A percentile compares a stretch with the other conserved stretches of the same genome.
These are phyloP conservation scores for Neckera pumila DNA, from an alignment of 225 moss, liverwort and hornwort genomes.

Conservation along the genomic window DNA sequence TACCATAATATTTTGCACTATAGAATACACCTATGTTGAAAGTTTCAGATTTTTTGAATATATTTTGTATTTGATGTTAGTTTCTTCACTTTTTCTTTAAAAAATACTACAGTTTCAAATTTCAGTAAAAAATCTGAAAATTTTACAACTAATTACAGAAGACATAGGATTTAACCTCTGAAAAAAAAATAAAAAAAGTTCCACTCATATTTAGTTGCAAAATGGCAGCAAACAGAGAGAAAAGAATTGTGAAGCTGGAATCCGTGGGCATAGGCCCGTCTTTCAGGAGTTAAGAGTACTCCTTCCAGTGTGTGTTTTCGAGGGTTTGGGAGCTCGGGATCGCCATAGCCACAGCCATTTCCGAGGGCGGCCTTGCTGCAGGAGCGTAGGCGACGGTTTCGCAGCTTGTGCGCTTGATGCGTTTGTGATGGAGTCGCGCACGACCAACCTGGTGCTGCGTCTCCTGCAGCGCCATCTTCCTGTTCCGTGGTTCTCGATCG, in stretches of 20 bases:
- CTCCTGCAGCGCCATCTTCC: constrained; percentile 45
- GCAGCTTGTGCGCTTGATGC: constrained; percentile 2
- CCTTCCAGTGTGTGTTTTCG: not conserved
- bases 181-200: not conserved
- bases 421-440: constrained; percentile 34
- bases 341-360: not conserved
- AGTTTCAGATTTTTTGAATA: not conserved
- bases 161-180: not conserved
- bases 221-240: not conserved
- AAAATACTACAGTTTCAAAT: not conserved
- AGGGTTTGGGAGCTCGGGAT: not conserved
- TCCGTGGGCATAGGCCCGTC: not conserved
- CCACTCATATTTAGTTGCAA: too few relatives aligned
- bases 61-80: not conserved
- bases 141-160: accelerated
- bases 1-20: too few relatives aligned
- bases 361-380: not conserved
- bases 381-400: not conserved
- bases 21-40: too few relatives aligned
- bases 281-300: not conserved
- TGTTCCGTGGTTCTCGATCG: constrained; percentile 3
- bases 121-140: not conserved
- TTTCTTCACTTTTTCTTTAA: not conserved
- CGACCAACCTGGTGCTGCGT: constrained; percentile 28
- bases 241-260: not conserved